Evolutionary conservation across 2,329 filamentous ascomycete species (phyloP), one percentile per base, ranked within the genome.

Genomic region (Fusarium tanahbumbuense): DNA sequence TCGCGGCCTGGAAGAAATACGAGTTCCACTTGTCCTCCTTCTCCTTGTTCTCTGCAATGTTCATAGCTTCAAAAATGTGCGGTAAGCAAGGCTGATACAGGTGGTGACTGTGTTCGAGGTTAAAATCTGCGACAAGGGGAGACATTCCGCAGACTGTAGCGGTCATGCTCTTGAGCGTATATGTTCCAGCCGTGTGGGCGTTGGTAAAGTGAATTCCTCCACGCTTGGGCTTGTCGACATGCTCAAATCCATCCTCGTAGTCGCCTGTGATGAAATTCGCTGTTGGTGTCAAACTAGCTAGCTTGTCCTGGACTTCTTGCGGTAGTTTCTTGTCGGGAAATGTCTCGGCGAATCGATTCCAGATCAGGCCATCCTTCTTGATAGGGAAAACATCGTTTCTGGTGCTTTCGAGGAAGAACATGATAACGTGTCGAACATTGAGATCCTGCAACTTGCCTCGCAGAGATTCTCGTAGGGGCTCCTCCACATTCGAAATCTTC

Each of bases 381-480:
- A 84, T 68, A 0, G 83, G 83, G 27, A 84, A 84, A 5, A 84
- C 78, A 52, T 84, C 83, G 6, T 80, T 80, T 22, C 83, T 78
- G 1, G 82, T 83, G 45, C 82, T 83, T 57, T 84, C 83, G 4
- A 84, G 74, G n/a, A 82, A 77, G 4, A 84, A 56, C n/a, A 84
- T 64, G 15, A 84, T 71, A 7, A 84, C 75, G 58, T 84, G 82
- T 49, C 82, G 81, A 56, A 84, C 80, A 12, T 78, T 76, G 9
- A 83, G 73, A 2, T 74, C 68, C 10, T 65, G 37, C 8, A 81
- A 56, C 42, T 72, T 73, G 10, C 64, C 67, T 3, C 70, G 69
- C 4, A 81, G 70, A 2, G 60, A 64, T 10, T 77, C 47, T 1
- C 80, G 64, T 1, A 83, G 49, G 0, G 75, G 73, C 12, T 81